Conservation (phyloP, 2,329 filamentous ascomycete genomes). For the Aureobasidium sp. region DNA sequence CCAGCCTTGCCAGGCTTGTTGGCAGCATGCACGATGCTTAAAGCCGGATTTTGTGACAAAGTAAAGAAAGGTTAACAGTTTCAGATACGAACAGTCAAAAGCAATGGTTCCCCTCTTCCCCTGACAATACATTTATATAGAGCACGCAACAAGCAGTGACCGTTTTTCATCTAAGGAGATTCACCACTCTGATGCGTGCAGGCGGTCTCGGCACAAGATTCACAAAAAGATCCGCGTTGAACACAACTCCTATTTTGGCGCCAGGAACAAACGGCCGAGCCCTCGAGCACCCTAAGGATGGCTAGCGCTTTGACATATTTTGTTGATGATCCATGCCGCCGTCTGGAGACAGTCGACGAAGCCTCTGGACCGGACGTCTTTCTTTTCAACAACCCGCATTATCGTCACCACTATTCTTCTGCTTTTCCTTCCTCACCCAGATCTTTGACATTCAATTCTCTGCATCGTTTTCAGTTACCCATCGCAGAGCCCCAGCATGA, state of each 20-base stretch:
- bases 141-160: background rate
- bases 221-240: background rate
- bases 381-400: background rate
- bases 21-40: background rate
- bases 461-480: background rate
- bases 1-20: background rate
- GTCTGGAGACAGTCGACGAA: slow-evolving; percentile 4
- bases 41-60: background rate
- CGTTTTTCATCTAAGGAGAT: slow-evolving; percentile 9
- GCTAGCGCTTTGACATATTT: slow-evolving; percentile 13
- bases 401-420: slow-evolving; percentile 7
- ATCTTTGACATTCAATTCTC: background rate
- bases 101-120: background rate
- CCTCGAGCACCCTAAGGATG: background rate
- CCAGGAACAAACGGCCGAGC: slow-evolving; percentile 11
- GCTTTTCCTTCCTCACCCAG: background rate
- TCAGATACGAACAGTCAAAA: background rate
- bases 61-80: slow-evolving; percentile 2
- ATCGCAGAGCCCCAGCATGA: slow-evolving; percentile 11
- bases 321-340: slow-evolving; percentile 8
- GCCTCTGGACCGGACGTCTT: slow-evolving; percentile 2
- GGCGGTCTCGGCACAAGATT: slow-evolving; percentile 8
- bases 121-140: background rate
- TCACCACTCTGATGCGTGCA: background rate
- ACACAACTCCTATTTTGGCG: slow-evolving; percentile 5